Evolutionary conservation across 106 monocot genomes (phyloP).

Genomic region (Vanilla planifolia): DNA sequence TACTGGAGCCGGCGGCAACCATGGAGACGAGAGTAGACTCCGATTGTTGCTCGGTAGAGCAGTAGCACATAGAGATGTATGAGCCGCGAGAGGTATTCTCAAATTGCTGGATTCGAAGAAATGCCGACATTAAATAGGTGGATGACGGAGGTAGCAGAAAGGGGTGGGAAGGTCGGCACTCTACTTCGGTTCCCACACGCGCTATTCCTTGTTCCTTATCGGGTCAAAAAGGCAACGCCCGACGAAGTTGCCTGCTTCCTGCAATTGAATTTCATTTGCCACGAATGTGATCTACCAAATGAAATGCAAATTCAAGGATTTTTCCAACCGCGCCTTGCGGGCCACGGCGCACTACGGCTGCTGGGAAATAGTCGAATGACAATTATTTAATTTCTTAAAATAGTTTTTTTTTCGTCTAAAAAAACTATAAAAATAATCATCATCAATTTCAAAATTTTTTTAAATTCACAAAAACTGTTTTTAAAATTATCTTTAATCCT

Average conservation of each 20-base stretch:
- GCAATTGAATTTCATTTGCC: not conserved
- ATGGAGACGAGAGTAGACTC: not conserved
- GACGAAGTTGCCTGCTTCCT: conserved; percentile 7
- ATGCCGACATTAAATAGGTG: conserved; percentile 2
- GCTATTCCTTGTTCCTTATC: not conserved
- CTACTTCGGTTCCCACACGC: not conserved
- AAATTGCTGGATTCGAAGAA: not conserved
- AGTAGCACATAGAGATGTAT: conserved; percentile 22
- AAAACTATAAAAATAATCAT: too few relatives aligned
- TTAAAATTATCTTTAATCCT: too few relatives aligned
- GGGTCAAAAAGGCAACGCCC: conserved; percentile 15
- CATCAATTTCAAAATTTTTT: not conserved
- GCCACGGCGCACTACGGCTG: not conserved
- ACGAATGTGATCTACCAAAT: not conserved
- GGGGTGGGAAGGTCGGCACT: conserved; percentile 9
- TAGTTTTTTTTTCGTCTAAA: too few relatives aligned
- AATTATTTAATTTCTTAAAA: too few relatives aligned
- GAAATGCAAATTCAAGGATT: not conserved
- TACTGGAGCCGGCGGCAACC: not conserved
- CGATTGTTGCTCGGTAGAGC: conserved; percentile 16
- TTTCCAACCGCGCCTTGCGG: not conserved
- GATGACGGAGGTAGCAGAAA: not conserved
- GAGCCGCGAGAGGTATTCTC: not conserved
- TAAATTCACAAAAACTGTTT: not conserved
- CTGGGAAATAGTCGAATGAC: not conserved